phyloP scores from a whole-genome alignment of 352 stramenopile species.

The Phytophthora boehmeriae region DNA sequence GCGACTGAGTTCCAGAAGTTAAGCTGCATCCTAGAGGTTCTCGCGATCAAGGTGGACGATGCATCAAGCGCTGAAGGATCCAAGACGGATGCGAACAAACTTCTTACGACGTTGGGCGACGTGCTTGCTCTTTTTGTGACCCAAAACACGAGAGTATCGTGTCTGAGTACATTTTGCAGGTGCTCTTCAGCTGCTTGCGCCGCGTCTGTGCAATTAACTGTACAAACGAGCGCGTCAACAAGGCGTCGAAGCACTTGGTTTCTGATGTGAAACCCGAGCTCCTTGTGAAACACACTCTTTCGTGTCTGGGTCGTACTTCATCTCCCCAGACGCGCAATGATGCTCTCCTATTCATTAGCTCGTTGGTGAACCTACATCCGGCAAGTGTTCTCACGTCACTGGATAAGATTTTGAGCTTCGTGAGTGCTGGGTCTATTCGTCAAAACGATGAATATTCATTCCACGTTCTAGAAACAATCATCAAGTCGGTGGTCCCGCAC shows the following conservation, averaged over 20 bases:
- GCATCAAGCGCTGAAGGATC: slow-evolving; percentile 32
- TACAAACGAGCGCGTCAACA: slow-evolving; percentile 15
- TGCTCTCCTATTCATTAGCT: slow-evolving; percentile 80
- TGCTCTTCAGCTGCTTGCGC: slow-evolving; percentile 78
- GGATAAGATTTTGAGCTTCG: slow-evolving; percentile 79
- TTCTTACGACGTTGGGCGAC: slow-evolving; percentile 63
- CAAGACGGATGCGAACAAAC: slow-evolving; percentile 32
- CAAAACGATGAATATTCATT: slow-evolving; percentile 89
- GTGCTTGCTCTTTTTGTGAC: slow-evolving; percentile 68
- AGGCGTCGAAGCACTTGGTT: slow-evolving; percentile 20
- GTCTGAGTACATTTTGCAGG: slow-evolving; percentile 83
- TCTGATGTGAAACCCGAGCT: slow-evolving; percentile 53
- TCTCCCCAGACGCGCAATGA: slow-evolving; percentile 85
- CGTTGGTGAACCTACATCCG: slow-evolving; percentile 78
- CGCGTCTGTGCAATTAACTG: slow-evolving; percentile 59
- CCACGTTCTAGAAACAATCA: slow-evolving; percentile 86
- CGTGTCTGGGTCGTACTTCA: slow-evolving; percentile 63
- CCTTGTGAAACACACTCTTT: slow-evolving; percentile 83
- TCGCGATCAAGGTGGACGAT: slow-evolving; percentile 71
- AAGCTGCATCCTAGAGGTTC: slow-evolving; percentile 80
- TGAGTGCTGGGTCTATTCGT: slow-evolving; percentile 60
- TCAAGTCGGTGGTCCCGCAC: slow-evolving; percentile 80
- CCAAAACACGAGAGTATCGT: slow-evolving; percentile 55
- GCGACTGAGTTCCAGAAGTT: slow-evolving; percentile 48
- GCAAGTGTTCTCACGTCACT: slow-evolving; percentile 74